Evolutionary conservation across 257 asterid genomes (phyloP).

Genomic region (Penstemon newberryi): DNA sequence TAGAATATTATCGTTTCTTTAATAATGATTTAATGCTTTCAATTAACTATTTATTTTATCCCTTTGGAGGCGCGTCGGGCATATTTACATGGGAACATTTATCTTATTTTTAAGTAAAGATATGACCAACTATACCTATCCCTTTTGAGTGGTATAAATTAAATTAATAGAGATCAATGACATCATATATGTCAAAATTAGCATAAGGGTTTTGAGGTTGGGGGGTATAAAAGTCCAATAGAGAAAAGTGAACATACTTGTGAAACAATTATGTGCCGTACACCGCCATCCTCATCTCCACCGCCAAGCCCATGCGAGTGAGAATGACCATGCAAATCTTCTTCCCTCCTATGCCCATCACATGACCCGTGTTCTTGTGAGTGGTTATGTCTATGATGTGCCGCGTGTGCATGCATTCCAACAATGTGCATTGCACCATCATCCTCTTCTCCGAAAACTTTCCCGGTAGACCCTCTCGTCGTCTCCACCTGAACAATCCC

Average conservation of each 20-base stretch:
- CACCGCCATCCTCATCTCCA: constrained; percentile 61
- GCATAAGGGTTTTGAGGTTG: neutral
- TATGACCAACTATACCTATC: neutral
- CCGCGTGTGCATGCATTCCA: constrained; percentile 88
- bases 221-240: constrained; percentile 7
- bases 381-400: constrained; percentile 83
- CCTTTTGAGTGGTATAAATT: neutral
- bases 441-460: constrained; percentile 81
- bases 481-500: constrained; percentile 53
- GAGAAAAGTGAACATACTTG: constrained; percentile 55
- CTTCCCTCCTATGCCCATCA: constrained; percentile 38
- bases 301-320: constrained; percentile 47
- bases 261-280: constrained; percentile 80
- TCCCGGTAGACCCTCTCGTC: constrained; percentile 36
- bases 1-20: neutral
- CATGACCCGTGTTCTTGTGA: constrained; percentile 59
- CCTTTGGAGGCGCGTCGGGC: no score
- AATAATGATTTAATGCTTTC: neutral
- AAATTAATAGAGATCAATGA: neutral
- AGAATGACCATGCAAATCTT: constrained; percentile 56
- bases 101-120: neutral
- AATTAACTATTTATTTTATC: no score
- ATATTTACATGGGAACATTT: no score
- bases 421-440: constrained; percentile 89
- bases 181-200: neutral